A percentile compares a stretch with the other conserved stretches of the same genome.
phyloP scores from a whole-genome alignment of 2,329 filamentous ascomycete genomes.

The Blastomyces percursus region DNA sequence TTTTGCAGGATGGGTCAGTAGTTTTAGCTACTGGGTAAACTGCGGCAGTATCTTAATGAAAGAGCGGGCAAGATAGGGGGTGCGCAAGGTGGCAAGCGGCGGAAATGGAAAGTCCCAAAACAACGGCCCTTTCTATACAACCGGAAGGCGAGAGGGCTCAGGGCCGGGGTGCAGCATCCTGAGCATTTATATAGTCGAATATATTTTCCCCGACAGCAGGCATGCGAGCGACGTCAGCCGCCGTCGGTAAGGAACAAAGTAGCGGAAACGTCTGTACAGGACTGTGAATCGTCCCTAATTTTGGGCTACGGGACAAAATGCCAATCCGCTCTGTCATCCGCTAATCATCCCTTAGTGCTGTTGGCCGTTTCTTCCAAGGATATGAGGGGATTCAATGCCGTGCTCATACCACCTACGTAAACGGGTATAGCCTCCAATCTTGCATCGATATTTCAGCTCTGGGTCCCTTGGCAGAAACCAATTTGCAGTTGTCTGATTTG shows the following conservation, averaged over 20 bases:
- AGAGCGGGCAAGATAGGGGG: neutral
- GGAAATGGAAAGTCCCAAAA: neutral
- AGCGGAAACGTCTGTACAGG: neutral
- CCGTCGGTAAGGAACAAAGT: neutral
- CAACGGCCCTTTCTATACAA: neutral
- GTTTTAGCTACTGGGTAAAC: neutral
- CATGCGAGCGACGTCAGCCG: neutral
- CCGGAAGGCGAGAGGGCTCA: neutral
- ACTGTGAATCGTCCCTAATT: neutral
- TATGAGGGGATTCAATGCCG: neutral
- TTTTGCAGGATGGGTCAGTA: neutral
- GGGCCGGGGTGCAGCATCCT: neutral
- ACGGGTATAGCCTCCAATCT: neutral
- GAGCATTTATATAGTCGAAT: neutral
- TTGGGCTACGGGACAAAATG: neutral
- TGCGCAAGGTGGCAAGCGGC: neutral
- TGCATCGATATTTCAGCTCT: neutral
- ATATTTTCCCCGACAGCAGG: neutral
- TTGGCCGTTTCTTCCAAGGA: neutral
- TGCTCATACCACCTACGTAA: neutral
- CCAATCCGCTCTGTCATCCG: neutral
- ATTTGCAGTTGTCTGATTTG: neutral
- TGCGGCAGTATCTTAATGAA: too few relatives aligned
- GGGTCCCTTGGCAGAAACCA: neutral
- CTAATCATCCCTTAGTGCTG: neutral